A percentile compares a stretch with the other conserved stretches of the same genome.
Conservation (phyloP, 108 stramenopile species). For the Craspedostauros australis region DNA sequence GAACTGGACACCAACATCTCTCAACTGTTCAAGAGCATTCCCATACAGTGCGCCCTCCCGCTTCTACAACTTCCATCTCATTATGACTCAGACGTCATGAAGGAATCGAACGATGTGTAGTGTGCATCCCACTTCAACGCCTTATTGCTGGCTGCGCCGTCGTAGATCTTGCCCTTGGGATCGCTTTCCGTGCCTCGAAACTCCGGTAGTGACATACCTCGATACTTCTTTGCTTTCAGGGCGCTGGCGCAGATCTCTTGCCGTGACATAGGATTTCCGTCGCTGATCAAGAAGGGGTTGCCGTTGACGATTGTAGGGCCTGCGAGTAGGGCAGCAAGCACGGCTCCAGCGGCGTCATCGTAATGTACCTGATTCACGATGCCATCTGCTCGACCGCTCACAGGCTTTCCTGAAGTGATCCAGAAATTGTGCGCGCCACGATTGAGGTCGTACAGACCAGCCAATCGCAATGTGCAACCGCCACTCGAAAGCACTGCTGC, state of each 20-base stretch:
- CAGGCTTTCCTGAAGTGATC: slow-evolving; percentile 50
- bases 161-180: slow-evolving; percentile 69
- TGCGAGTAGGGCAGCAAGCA: slow-evolving; percentile 50
- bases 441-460: slow-evolving; percentile 74
- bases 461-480: slow-evolving; percentile 62
- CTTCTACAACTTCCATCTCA: no score
- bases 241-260: slow-evolving; percentile 77
- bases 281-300: slow-evolving; percentile 71
- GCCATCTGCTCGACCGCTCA: slow-evolving; percentile 68
- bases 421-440: slow-evolving; percentile 87
- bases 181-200: slow-evolving; percentile 53
- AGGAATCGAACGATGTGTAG: slow-evolving; percentile 73
- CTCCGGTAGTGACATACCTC: slow-evolving; percentile 41
- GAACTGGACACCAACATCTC: no score
- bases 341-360: slow-evolving; percentile 78
- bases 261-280: slow-evolving; percentile 72
- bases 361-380: slow-evolving; percentile 86
- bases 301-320: slow-evolving; percentile 34
- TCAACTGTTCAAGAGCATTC: no score
- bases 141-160: slow-evolving; percentile 62
- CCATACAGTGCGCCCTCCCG: no score
- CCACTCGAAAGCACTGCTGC: slow-evolving; percentile 32
- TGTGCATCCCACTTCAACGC: slow-evolving; percentile 67
- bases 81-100: slow-evolving; percentile 69
- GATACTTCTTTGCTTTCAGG: slow-evolving; percentile 48